Evolutionary conservation across 2,329 filamentous ascomycete species (phyloP).

Genomic region (Zymoseptoria crescenta): DNA sequence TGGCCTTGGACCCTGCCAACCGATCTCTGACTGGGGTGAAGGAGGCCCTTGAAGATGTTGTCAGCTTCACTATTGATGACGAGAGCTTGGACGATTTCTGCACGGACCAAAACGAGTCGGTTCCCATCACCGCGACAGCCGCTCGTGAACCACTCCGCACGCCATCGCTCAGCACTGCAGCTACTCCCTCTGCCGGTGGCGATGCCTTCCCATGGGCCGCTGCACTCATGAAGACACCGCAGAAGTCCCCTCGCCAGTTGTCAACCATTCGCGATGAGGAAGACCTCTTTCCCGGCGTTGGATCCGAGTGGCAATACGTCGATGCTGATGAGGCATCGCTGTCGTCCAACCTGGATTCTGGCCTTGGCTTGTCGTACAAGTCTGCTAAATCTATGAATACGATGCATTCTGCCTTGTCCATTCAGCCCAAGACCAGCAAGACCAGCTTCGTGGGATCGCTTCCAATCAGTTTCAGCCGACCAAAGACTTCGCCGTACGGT

Average conservation of each 20-base stretch:
- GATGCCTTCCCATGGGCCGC: conserved; percentile 94
- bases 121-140: conserved; percentile 61
- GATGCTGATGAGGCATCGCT: conserved; percentile 71
- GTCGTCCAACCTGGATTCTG: conserved; percentile 77
- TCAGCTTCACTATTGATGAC: conserved; percentile 90
- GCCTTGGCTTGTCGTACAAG: conserved; percentile 71
- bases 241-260: conserved; percentile 67
- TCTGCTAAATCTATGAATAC: conserved; percentile 47
- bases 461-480: conserved; percentile 51
- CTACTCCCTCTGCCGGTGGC: conserved; percentile 61
- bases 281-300: conserved; percentile 76
- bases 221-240: conserved; percentile 69
- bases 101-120: conserved; percentile 61
- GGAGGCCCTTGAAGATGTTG: conserved; percentile 66
- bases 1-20: conserved; percentile 85
- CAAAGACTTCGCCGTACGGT: conserved; percentile 49
- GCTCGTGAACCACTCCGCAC: conserved; percentile 94
- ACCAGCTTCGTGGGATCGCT: conserved; percentile 68
- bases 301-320: conserved; percentile 63
- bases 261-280: conserved; percentile 75
- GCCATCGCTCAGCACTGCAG: conserved; percentile 73
- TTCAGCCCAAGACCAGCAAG: conserved; percentile 53
- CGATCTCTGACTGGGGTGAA: conserved; percentile 73
- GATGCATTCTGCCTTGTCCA: conserved; percentile 34
- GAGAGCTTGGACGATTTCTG: conserved; percentile 92